Conservation (phyloP, 1,284 basidiomycete species). For the Austroboletus novae-zelandiae region DNA sequence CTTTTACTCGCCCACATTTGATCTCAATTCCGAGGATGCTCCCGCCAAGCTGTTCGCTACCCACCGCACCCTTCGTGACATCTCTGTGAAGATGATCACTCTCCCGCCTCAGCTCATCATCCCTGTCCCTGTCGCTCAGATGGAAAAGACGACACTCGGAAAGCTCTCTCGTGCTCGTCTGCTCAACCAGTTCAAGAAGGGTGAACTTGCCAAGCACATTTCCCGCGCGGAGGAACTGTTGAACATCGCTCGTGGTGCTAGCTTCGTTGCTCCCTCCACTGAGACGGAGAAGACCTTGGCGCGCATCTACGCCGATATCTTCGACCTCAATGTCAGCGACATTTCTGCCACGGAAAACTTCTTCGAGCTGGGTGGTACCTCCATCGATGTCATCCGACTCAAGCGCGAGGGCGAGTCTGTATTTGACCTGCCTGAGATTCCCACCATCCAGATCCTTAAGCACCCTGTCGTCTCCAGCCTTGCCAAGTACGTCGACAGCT, state of each 20-base stretch:
- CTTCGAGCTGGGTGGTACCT: conserved; percentile 33
- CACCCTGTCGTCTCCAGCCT: conserved; percentile 37
- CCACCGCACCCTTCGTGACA: conserved; percentile 17
- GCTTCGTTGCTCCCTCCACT: conserved; percentile 24
- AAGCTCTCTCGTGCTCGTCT: conserved; percentile 34
- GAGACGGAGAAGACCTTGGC: conserved; percentile 29
- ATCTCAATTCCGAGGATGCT: conserved; percentile 20
- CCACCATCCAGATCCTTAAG: conserved; percentile 41
- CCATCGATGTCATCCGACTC: conserved; percentile 31
- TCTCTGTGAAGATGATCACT: conserved; percentile 25
- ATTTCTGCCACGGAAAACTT: conserved; percentile 32
- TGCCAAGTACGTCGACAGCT: conserved; percentile 28
- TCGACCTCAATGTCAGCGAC: conserved; percentile 18
- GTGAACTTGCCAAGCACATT: conserved; percentile 27
- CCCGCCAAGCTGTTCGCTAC: conserved; percentile 15
- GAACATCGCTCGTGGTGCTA: conserved; percentile 23
- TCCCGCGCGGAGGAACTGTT: conserved; percentile 30
- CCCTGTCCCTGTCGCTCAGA: conserved; percentile 26
- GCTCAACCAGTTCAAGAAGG: conserved; percentile 27
- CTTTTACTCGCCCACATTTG: conserved; percentile 31
- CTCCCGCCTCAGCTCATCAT: conserved; percentile 27
- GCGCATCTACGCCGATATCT: conserved; percentile 29
- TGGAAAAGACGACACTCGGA: conserved; percentile 35
- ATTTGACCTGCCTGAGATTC: conserved; percentile 37
- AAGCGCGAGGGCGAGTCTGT: conserved; percentile 37